Percentiles rank a stretch among this genome's conserved stretches.
Evolutionary conservation across 1,284 basidiomycete species (phyloP).

Genomic region (Cutaneotrichosporon arboriforme): DNA sequence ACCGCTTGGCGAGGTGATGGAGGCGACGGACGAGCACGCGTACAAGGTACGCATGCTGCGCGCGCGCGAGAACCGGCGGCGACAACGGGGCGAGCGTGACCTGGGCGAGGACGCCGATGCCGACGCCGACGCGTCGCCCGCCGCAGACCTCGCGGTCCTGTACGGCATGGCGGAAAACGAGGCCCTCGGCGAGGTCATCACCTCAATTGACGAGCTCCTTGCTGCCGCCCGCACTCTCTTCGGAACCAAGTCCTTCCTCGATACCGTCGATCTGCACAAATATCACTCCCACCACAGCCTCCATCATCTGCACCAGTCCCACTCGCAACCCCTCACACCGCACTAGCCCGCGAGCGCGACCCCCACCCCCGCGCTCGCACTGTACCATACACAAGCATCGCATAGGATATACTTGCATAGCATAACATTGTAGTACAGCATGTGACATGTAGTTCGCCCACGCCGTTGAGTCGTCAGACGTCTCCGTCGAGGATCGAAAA

Average conservation of each 20-base stretch:
- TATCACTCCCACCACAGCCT: too few relatives aligned
- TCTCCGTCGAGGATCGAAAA: too few relatives aligned
- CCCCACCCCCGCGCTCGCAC: too few relatives aligned
- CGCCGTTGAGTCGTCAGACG: too few relatives aligned
- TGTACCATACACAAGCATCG: too few relatives aligned
- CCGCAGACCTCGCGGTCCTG: conserved; percentile 38
- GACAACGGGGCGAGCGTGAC: not conserved
- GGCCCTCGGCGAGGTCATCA: conserved; percentile 42
- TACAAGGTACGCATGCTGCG: conserved; percentile 17
- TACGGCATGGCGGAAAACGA: conserved; percentile 49
- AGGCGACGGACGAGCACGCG: conserved; percentile 40
- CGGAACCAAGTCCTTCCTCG: conserved; percentile 39
- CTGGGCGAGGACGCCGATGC: not conserved
- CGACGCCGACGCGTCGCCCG: conserved; percentile 6
- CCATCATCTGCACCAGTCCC: too few relatives aligned
- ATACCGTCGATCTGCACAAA: conserved; percentile 5
- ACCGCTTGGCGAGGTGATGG: conserved; percentile 42
- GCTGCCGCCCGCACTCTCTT: conserved; percentile 43
- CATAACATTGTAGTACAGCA: too few relatives aligned
- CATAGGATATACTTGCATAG: too few relatives aligned
- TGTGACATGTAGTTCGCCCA: too few relatives aligned
- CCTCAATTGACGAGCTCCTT: conserved; percentile 43
- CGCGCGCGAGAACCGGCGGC: conserved; percentile 10
- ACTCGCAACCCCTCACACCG: too few relatives aligned
- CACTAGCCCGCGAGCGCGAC: too few relatives aligned